Base-by-base conservation (phyloP, 257 asterid genomes). In the Gentiana macrophylla region DNA sequence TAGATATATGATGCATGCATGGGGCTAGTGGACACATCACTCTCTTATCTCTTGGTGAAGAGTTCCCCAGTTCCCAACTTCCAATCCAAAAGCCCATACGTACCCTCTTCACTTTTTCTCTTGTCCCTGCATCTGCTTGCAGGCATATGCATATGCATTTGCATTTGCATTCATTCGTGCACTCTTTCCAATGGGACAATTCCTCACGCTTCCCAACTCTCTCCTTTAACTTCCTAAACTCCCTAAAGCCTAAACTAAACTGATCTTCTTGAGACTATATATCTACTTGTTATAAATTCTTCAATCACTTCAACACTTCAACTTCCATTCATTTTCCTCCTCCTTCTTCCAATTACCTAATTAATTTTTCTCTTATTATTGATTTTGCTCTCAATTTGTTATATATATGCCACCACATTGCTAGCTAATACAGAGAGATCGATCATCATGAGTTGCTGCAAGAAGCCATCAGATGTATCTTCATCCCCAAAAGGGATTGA, bases 381-480 rank as follows among this genome's bases (percentile, higher is more conserved):
- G 24, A 24, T 24, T 24, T 24, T 24, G 24, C 24, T 24, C 24
- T 24, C 24, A 24, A 24, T 24, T 24, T 24, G 24, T 24, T 24
- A 24, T 24, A 24, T 24, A 24, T 24, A 24, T 24, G 24, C 24
- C 24, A 24, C 24, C 24, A 24, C 24, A 24, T 24, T 24, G 24
- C 24, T 24, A 24, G 24, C 24, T 24, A 24, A 24, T 61, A 4
- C 60, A 79, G 73, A 62, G 24, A 24, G 24, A 24, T 24, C 24
- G 24, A 24, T 24, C 24, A 24, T 24, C 64, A 88, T 83, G 91
- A 91, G 76, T 50, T 67, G 71, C 51, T 88, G 73, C 38, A 67
- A 72, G 65, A 13, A 50, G 62, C 37, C 24, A 64, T 65, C 46
- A 65, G 55, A 37, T 63, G 63, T 53, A 24, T 24, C 24, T 24